Evolutionary conservation across 2,329 filamentous ascomycete species (phyloP).

Genomic region (Colletotrichum musae): DNA sequence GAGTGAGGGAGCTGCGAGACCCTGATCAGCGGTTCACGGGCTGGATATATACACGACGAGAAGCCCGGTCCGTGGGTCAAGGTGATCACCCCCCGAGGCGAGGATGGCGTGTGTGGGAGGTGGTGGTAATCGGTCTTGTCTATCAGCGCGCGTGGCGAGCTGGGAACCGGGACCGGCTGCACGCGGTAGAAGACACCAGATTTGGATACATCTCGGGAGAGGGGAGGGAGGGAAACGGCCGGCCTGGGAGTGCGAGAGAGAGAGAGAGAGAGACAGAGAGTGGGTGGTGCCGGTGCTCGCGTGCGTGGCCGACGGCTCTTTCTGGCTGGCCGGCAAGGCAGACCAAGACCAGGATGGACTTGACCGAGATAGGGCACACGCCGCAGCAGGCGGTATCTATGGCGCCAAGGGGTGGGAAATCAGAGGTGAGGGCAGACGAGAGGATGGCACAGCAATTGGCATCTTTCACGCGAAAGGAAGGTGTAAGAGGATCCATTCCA

Average conservation of each 20-base stretch:
- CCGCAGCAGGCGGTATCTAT: conserved; percentile 7
- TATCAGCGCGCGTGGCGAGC: conserved; percentile 37
- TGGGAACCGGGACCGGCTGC: conserved; percentile 14
- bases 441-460: conserved; percentile 25
- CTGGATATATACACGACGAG: conserved; percentile 29
- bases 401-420: conserved; percentile 24
- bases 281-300: conserved; percentile 2
- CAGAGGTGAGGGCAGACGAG: conserved; percentile 7
- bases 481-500: conserved; percentile 39
- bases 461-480: conserved; percentile 41
- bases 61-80: conserved; percentile 17
- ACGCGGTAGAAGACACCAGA: conserved; percentile 19
- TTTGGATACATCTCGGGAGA: conserved; percentile 1
- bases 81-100: background rate
- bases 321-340: conserved; percentile 3
- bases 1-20: background rate
- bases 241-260: background rate
- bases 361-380: conserved; percentile 33
- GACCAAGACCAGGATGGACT: background rate
- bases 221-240: background rate
- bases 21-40: conserved; percentile 9
- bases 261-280: background rate
- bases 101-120: background rate
- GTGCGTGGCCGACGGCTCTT: conserved; percentile 1
- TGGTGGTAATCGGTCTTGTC: conserved; percentile 29